Conservation (phyloP, 768 basidiomycete genomes). For the Russula emetica region DNA sequence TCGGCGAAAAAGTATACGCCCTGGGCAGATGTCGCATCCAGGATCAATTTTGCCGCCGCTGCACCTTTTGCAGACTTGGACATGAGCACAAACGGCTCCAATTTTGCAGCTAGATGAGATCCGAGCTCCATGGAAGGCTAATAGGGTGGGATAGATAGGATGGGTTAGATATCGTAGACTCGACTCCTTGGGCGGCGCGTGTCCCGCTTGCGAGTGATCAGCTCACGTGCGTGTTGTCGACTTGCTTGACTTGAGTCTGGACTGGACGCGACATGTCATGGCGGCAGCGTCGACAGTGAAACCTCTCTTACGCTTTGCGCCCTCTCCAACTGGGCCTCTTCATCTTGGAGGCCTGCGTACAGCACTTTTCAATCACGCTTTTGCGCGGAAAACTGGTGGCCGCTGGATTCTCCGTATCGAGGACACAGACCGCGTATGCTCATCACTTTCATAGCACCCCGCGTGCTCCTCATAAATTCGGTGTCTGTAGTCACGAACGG, state of each 20-base stretch:
- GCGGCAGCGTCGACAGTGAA: slow-evolving; percentile 8
- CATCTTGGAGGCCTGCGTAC: slow-evolving; percentile 95
- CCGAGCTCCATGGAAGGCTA: slow-evolving; percentile 53
- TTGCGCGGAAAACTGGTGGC: slow-evolving; percentile 75
- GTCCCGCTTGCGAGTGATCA: too few relatives aligned
- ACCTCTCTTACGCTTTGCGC: slow-evolving; percentile 80
- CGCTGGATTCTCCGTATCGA: slow-evolving; percentile 92
- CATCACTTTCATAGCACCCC: neutral
- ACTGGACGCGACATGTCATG: neutral
- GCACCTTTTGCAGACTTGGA: slow-evolving; percentile 90
- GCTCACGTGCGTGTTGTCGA: slow-evolving; percentile 10
- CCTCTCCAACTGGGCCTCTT: slow-evolving; percentile 91
- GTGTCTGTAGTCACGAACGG: slow-evolving; percentile 59
- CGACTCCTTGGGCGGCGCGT: too few relatives aligned
- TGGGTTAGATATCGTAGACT: too few relatives aligned
- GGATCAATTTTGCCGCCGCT: slow-evolving; percentile 82
- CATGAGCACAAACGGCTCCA: slow-evolving; percentile 89
- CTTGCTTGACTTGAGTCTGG: neutral
- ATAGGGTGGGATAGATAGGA: too few relatives aligned
- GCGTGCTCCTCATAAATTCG: neutral
- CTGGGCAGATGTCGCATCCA: slow-evolving; percentile 81
- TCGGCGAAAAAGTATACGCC: slow-evolving; percentile 93
- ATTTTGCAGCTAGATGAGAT: slow-evolving; percentile 57
- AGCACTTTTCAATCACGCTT: slow-evolving; percentile 87
- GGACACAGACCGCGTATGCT: slow-evolving; percentile 87